Percentiles rank a stretch among this genome's conserved stretches.
phyloP scores from a whole-genome alignment of 805 yeast genomes.

The Suhomyces faveliae region DNA sequence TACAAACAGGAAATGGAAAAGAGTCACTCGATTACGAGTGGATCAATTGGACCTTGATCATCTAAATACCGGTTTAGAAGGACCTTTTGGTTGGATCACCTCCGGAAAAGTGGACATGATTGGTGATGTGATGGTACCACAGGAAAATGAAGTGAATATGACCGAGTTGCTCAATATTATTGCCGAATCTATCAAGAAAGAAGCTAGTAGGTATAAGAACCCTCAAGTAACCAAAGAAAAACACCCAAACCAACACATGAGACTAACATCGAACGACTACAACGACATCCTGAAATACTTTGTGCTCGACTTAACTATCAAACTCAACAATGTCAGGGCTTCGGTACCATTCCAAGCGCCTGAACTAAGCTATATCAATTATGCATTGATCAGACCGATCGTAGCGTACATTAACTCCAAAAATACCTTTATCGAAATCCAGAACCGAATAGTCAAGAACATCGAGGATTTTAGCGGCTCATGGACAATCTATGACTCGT shows the following conservation, averaged over 20 bases:
- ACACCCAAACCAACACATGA: slow-evolving; percentile 27
- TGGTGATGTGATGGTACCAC: slow-evolving; percentile 85
- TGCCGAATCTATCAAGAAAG: slow-evolving; percentile 47
- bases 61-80: slow-evolving; percentile 82
- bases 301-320: slow-evolving; percentile 75
- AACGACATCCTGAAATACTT: slow-evolving; percentile 53
- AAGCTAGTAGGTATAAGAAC: slow-evolving; percentile 44
- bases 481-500: slow-evolving; percentile 93
- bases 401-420: slow-evolving; percentile 92
- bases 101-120: slow-evolving; percentile 89
- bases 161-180: slow-evolving; percentile 50
- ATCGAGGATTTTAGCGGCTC: slow-evolving; percentile 88
- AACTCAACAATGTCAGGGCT: slow-evolving; percentile 84
- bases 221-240: slow-evolving; percentile 29
- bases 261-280: slow-evolving; percentile 26
- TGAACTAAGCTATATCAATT: slow-evolving; percentile 89
- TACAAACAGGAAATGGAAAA: slow-evolving; percentile 43
- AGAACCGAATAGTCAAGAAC: slow-evolving; percentile 76
- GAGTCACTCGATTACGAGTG: slow-evolving; percentile 75
- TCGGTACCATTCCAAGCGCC: slow-evolving; percentile 81
- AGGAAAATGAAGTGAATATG: slow-evolving; percentile 47
- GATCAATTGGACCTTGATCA: slow-evolving; percentile 88
- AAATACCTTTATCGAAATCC: slow-evolving; percentile 84
- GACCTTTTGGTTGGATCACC: slow-evolving; percentile 97
- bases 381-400: slow-evolving; percentile 89